A percentile compares a stretch with the other conserved stretches of the same genome.
Conservation (phyloP, 2,329 filamentous ascomycete species). For the Aureobasidium lini region DNA sequence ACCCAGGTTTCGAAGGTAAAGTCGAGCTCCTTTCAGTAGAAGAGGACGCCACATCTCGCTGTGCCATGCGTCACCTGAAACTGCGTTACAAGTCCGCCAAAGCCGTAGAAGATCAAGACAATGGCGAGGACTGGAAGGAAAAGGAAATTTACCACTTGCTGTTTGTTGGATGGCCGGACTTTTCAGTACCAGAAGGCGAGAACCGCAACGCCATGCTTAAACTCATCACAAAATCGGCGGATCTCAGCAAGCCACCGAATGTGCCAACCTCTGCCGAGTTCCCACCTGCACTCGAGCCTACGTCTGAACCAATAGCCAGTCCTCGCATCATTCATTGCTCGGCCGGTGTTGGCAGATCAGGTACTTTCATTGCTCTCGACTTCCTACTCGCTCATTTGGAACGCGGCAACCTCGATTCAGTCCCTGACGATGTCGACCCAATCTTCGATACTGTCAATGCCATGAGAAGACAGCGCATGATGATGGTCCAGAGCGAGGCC, state of each 20-base stretch:
- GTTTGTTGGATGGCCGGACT: conserved; percentile 86
- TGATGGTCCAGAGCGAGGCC: conserved; percentile 86
- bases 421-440: conserved; percentile 52
- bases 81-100: conserved; percentile 30
- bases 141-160: conserved; percentile 75
- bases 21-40: conserved; percentile 53
- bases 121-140: conserved; percentile 38
- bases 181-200: conserved; percentile 65
- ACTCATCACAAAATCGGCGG: conserved; percentile 60
- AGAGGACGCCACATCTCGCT: conserved; percentile 51
- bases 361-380: conserved; percentile 95
- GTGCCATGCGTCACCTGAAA: conserved; percentile 65
- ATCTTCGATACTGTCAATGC: conserved; percentile 72
- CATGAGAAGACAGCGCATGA: conserved; percentile 78
- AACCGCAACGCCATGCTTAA: conserved; percentile 62
- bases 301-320: conserved; percentile 36
- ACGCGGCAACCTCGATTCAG: conserved; percentile 55
- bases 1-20: conserved; percentile 52
- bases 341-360: conserved; percentile 86
- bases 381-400: conserved; percentile 78
- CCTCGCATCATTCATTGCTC: conserved; percentile 68
- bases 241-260: conserved; percentile 42
- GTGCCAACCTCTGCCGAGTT: background rate
- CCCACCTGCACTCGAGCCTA: background rate
- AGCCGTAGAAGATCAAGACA: conserved; percentile 29